Evolutionary conservation across 108 stramenopile genomes (phyloP).

Genomic region (Fragilaria radians): DNA sequence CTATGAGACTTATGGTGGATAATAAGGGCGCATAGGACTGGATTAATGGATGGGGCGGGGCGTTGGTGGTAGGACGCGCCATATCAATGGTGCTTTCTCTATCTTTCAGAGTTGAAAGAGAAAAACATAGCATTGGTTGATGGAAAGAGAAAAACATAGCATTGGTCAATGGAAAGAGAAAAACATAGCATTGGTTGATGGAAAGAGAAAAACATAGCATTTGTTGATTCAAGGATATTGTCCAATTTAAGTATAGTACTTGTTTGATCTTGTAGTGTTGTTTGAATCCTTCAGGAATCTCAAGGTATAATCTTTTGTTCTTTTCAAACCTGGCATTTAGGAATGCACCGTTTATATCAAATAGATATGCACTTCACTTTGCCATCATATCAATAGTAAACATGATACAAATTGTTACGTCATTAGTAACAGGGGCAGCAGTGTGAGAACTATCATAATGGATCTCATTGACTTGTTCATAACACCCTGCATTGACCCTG

Average conservation of each 20-base stretch:
- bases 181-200: conserved; percentile 20
- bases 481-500: conserved; percentile 29
- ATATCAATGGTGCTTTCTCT: conserved; percentile 8
- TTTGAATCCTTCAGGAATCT: conserved; percentile 8
- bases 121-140: too few species aligned
- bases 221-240: conserved; percentile 9
- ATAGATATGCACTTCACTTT: conserved; percentile 11
- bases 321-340: too few species aligned
- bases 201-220: background rate
- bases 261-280: conserved; percentile 3
- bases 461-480: conserved; percentile 17
- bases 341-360: too few species aligned
- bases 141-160: conserved; percentile 15
- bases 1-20: conserved; percentile 34
- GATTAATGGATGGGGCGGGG: conserved; percentile 20
- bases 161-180: conserved; percentile 12
- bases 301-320: conserved; percentile 26
- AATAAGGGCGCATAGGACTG: too few species aligned
- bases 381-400: conserved; percentile 25
- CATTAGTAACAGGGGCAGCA: too few species aligned
- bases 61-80: conserved; percentile 35
- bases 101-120: conserved; percentile 2
- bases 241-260: conserved; percentile 7
- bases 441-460: too few species aligned
- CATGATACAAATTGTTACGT: too few species aligned